Evolutionary conservation across 1,284 basidiomycete species (phyloP).

Genomic region (Sanghuangporus weigelae): DNA sequence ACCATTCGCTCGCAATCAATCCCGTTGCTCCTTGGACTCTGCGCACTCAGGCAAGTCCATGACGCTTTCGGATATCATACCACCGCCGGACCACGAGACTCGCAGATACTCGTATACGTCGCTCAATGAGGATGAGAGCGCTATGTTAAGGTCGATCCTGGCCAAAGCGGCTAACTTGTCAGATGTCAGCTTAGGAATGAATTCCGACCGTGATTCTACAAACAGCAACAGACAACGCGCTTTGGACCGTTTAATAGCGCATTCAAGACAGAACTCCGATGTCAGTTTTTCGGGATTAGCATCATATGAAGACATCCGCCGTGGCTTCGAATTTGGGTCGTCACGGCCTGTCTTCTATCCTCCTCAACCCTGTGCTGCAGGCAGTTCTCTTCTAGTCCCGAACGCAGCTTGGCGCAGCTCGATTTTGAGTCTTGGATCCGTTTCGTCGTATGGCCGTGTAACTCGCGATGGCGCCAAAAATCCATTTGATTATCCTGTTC

Average conservation of each 20-base stretch:
- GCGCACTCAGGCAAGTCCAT: conserved; percentile 30
- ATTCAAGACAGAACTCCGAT: conserved; percentile 46
- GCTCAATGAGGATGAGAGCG: conserved; percentile 46
- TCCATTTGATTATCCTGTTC: conserved; percentile 69
- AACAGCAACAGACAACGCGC: conserved; percentile 24
- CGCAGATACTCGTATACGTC: conserved; percentile 43
- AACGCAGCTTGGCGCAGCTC: conserved; percentile 46
- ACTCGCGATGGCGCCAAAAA: conserved; percentile 59
- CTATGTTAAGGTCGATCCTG: conserved; percentile 54
- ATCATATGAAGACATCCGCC: conserved; percentile 66
- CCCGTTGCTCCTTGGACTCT: conserved; percentile 28
- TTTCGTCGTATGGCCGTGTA: conserved; percentile 74
- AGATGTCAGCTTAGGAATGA: conserved; percentile 25
- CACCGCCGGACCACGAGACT: conserved; percentile 45
- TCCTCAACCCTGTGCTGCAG: conserved; percentile 31
- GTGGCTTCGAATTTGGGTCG: conserved; percentile 67
- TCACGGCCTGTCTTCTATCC: conserved; percentile 63
- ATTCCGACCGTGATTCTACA: conserved; percentile 35
- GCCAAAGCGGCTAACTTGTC: conserved; percentile 38
- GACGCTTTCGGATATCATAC: conserved; percentile 70
- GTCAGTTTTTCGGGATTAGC: conserved; percentile 66
- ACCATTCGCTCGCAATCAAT: conserved; percentile 44
- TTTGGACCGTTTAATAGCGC: conserved; percentile 25
- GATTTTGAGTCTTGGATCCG: conserved; percentile 70
- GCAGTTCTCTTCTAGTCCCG: conserved; percentile 31